Conservation (phyloP, 1,139 yeast species). For the Sugiyamaella castrensis region DNA sequence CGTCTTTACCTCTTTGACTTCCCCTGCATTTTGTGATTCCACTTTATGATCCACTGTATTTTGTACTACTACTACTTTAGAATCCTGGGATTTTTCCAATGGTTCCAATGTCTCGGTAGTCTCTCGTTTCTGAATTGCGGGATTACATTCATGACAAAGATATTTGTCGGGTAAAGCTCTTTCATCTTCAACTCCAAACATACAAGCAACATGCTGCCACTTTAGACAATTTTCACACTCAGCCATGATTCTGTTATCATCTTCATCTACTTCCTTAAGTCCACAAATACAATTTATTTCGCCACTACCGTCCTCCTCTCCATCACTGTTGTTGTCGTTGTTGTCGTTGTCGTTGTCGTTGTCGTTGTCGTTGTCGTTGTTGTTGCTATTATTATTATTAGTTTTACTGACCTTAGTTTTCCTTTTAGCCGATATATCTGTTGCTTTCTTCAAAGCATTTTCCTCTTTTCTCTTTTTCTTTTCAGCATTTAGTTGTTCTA, state of each 20-base stretch:
- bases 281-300: slow-evolving; percentile 64
- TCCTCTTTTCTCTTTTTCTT: slow-evolving; percentile 11
- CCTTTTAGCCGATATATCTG: slow-evolving; percentile 9
- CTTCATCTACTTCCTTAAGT: slow-evolving; percentile 59
- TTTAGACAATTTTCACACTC: slow-evolving; percentile 75
- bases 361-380: slow-evolving; percentile 2
- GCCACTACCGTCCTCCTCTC: slow-evolving; percentile 42
- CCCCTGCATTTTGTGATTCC: too few relatives aligned
- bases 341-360: slow-evolving; percentile 1
- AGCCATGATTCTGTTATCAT: slow-evolving; percentile 63
- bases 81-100: neutral
- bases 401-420: neutral
- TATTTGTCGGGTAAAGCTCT: slow-evolving; percentile 47
- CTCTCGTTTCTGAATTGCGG: neutral
- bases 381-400: neutral
- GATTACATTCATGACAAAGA: slow-evolving; percentile 49
- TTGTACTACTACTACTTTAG: slow-evolving; percentile 9
- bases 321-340: slow-evolving; percentile 18
- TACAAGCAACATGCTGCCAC: slow-evolving; percentile 84
- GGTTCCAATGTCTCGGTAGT: too few relatives aligned
- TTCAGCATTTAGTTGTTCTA: slow-evolving; percentile 18
- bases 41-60: slow-evolving; percentile 17
- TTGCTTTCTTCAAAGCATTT: slow-evolving; percentile 1
- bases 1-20: too few relatives aligned
- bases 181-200: slow-evolving; percentile 50